Evolutionary conservation across 1,139 yeast genomes (phyloP).

Genomic region (Diutina neorugosa): DNA sequence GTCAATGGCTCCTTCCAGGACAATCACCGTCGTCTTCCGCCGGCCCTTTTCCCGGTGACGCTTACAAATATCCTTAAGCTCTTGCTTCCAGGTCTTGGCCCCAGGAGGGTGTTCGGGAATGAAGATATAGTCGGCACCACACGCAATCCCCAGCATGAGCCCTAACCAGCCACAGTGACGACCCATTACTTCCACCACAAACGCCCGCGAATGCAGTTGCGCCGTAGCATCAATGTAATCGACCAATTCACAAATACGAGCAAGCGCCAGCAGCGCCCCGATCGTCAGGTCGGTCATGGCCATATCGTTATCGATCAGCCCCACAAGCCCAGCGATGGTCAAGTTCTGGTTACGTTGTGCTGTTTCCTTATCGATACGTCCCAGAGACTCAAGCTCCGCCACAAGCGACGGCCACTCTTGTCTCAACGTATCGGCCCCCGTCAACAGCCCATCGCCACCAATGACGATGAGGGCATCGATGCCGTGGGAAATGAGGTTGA

Average conservation of each 20-base stretch:
- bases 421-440: slow-evolving; percentile 94
- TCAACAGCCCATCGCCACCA: slow-evolving; percentile 97
- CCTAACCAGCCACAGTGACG: slow-evolving; percentile 99
- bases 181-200: slow-evolving; percentile 98
- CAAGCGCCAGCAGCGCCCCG: slow-evolving; percentile 91
- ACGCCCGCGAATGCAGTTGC: slow-evolving; percentile 91
- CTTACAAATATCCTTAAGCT: slow-evolving; percentile 55
- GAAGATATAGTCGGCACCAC: slow-evolving; percentile 89
- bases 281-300: slow-evolving; percentile 92
- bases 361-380: slow-evolving; percentile 44
- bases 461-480: slow-evolving; percentile 95
- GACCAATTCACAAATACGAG: slow-evolving; percentile 84
- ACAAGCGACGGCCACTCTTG: slow-evolving; percentile 87
- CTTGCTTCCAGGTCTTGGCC: slow-evolving; percentile 59
- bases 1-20: slow-evolving; percentile 95
- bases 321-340: slow-evolving; percentile 90
- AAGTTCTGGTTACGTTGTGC: slow-evolving; percentile 53
- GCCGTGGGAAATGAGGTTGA: slow-evolving; percentile 75
- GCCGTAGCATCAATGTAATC: slow-evolving; percentile 97
- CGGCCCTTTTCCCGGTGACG: slow-evolving; percentile 82
- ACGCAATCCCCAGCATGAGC: slow-evolving; percentile 88
- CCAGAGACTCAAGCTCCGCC: slow-evolving; percentile 47
- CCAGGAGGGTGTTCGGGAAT: slow-evolving; percentile 85
- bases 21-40: slow-evolving; percentile 89
- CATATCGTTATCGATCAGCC: slow-evolving; percentile 97